A percentile compares a stretch with the other conserved stretches of the same genome.
phyloP scores from a whole-genome alignment of 495 filamentous ascomycete genomes.

The Astrothelium macrocarpum region DNA sequence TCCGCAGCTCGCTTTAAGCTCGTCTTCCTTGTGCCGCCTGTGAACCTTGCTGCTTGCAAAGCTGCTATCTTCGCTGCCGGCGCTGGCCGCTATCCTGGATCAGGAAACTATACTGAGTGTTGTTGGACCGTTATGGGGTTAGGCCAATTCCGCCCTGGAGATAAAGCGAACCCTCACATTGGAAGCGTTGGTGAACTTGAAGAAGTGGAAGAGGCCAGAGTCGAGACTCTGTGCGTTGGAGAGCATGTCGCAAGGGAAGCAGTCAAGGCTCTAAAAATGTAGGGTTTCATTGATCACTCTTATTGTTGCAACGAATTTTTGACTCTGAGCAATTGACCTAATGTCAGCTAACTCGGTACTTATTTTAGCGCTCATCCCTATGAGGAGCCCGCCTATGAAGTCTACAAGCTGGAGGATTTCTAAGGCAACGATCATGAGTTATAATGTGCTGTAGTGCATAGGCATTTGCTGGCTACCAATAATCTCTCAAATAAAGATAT shows the following conservation, averaged over 20 bases:
- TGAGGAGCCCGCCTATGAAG: conserved; percentile 63
- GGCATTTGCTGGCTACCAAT: neutral
- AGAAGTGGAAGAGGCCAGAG: conserved; percentile 40
- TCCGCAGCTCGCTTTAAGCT: conserved; percentile 38
- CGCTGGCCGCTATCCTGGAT: conserved; percentile 47
- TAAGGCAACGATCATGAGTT: conserved; percentile 19
- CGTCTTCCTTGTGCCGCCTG: conserved; percentile 46
- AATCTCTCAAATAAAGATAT: neutral
- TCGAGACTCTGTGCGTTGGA: conserved; percentile 45
- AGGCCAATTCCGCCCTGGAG: conserved; percentile 50
- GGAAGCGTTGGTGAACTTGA: conserved; percentile 42
- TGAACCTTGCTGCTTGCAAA: conserved; percentile 43
- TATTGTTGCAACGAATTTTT: too few relatives aligned
- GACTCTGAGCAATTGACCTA: too few relatives aligned
- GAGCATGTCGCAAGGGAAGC: conserved; percentile 39
- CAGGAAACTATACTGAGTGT: conserved; percentile 52
- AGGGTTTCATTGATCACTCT: conserved; percentile 18
- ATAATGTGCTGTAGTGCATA: neutral
- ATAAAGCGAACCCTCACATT: conserved; percentile 47
- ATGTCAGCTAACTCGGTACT: neutral
- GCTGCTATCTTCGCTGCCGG: conserved; percentile 52
- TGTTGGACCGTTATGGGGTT: conserved; percentile 33
- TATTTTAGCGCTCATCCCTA: conserved; percentile 58
- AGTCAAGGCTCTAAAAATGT: conserved; percentile 52
- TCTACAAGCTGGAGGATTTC: conserved; percentile 61